Base-by-base conservation (phyloP, 1,139 yeast species). In the Lodderomyces parapsilosis region DNA sequence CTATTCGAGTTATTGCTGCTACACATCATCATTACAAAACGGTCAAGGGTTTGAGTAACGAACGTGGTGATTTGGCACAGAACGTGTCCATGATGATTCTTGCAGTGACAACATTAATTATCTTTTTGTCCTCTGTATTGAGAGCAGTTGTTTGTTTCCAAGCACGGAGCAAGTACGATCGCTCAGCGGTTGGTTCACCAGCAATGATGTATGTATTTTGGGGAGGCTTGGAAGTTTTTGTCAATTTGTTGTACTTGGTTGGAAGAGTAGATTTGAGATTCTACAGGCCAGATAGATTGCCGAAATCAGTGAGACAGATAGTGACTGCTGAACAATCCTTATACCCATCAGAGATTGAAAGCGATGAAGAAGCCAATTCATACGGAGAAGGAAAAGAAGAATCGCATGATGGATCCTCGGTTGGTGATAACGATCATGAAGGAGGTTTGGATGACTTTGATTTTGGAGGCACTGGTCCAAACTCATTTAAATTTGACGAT, bases 201-300 rank as follows among this genome's bases (percentile, higher is more conserved):
- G 74, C 77, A 39, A 80, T 80, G 24, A 77, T 83, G 82, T 86
- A 83, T 59, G 70, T 83, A 32, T 64, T 80, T 50, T 85, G 87
- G 79, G 76, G 77, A 22, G 78, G 74, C 4, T 66, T 81, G 35
- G 94, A 86, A 63, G 72, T 73, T 0, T 50, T 81, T 23, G 76
- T 83, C 45, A 73, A 81, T 45, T 49, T 80, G 6, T 46, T 81
- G 37, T 82, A 81, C 60, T 60, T 86, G 37, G 60, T 80, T 23
- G 81, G 82, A 34, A 71, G 94, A 57, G 78, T 83, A 40, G 94
- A 86, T 59, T 71, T 86, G 54, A 73, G 94, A 57, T 86, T 86
- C 65, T 86, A 86, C 71, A 80, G 88, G 60, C 93, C 93, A 19
- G 93, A 84, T 55, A 61, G 64, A 46, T 63, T 79, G 44, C 76